phyloP scores from a whole-genome alignment of 176 grass and related monocot species.

The Zoysia pacifica region DNA sequence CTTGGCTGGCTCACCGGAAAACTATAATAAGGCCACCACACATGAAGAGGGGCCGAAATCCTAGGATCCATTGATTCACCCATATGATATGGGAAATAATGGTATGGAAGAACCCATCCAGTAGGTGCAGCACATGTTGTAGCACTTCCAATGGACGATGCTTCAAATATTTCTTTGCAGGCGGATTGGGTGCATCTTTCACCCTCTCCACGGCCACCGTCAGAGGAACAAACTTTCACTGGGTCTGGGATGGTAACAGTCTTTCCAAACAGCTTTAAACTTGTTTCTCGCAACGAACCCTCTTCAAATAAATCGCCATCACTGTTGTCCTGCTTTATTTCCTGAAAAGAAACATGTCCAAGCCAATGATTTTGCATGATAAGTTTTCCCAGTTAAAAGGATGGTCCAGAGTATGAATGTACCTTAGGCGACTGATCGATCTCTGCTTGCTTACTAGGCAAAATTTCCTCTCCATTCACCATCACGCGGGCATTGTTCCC shows the following conservation, averaged over 20 bases:
- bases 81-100: conserved; percentile 22
- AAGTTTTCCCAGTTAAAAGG: not conserved
- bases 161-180: conserved; percentile 1
- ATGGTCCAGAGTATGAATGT: not conserved
- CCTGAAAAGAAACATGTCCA: conserved; percentile 23
- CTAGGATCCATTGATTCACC: conserved; percentile 26
- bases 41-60: conserved; percentile 32
- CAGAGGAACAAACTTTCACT: conserved; percentile 39
- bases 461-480: conserved; percentile 13
- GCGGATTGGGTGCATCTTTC: not conserved
- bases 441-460: conserved; percentile 5
- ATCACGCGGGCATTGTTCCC: conserved; percentile 23
- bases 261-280: conserved; percentile 84
- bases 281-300: conserved; percentile 60
- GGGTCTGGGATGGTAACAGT: conserved; percentile 63
- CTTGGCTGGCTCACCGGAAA: conserved; percentile 21
- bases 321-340: conserved; percentile 37
- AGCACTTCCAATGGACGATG: not conserved
- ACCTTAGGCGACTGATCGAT: conserved; percentile 44
- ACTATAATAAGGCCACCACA: conserved; percentile 48
- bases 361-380: conserved; percentile 9
- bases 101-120: conserved; percentile 30
- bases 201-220: not conserved
- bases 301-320: conserved; percentile 42
- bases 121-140: conserved; percentile 30